Base-by-base conservation (phyloP, 2,329 filamentous ascomycete genomes). In the Plenodomus tracheiphilus region DNA sequence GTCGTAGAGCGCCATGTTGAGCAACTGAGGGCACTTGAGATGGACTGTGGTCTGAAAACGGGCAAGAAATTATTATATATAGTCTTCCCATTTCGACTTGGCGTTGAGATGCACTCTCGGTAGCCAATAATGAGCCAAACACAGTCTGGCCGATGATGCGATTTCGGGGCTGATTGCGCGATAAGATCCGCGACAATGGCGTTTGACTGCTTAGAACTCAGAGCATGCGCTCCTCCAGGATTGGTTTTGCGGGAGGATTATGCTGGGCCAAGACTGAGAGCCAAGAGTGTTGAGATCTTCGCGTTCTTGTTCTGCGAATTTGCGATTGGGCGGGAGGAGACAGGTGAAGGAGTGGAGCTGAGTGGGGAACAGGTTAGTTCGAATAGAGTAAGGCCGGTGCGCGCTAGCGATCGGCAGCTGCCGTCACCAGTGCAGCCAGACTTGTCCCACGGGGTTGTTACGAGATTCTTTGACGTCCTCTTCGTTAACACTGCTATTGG, bases 1-100 rank as follows among this genome's bases (percentile, higher is more conserved):
- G 41, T 64, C 58, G 46, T 53, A 56, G 21, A 57, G 42, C 46
- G 58, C 57, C 61, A 64, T 64, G 28, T 8, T 46, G 40, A 39
- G 38, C n/a, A 22, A 20, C 46, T 38, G 15, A 34, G 48, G 37
- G 43, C n/a, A 30, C 11, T 2, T 34, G 28, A 43, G 22, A 18
- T 32, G 21, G 21, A 42, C n/a, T 36, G 35, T 19, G 6, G 21
- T 34, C 20, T 40, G 18, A 16, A 34, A 30, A 38, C 16, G 17
- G 20, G 15, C 36, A 46, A 22, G 13, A 35, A 39, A 51, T 47
- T 22, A 40, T 49, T 56, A 49, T 52, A 54, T 54, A 47, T 30
- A 38, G 22, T 37, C 8, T 37, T 30, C 32, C 51, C 36, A 43
- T 43, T 40, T 48, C 42, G 35, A 46, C 58, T 61, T 59, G 51